Percentiles rank a stretch among this genome's conserved stretches.
Evolutionary conservation across 2,329 filamentous ascomycete species (phyloP).

Genomic region (Alternaria angustiovoidea): DNA sequence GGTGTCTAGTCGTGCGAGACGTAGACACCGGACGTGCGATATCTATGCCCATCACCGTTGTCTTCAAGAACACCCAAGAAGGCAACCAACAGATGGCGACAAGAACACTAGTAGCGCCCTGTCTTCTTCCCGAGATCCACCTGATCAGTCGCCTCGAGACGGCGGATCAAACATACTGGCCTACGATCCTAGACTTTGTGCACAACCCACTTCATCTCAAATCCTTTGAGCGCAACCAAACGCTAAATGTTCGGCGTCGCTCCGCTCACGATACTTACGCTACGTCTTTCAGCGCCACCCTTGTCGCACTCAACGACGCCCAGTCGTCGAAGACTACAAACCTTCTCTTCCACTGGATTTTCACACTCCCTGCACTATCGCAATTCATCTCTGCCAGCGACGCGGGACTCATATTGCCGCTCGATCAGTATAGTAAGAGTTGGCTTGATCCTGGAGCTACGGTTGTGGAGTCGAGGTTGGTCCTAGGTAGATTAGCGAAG

Average conservation of each 20-base stretch:
- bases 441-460: constrained; percentile 64
- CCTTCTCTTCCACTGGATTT: constrained; percentile 76
- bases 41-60: constrained; percentile 73
- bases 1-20: constrained; percentile 88
- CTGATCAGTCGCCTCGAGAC: constrained; percentile 70
- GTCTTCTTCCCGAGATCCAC: constrained; percentile 69
- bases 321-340: constrained; percentile 49
- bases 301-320: constrained; percentile 74
- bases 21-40: constrained; percentile 83
- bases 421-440: constrained; percentile 54
- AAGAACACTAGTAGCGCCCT: constrained; percentile 59
- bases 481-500: constrained; percentile 60
- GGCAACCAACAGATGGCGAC: constrained; percentile 6
- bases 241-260: constrained; percentile 77
- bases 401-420: constrained; percentile 54
- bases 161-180: constrained; percentile 77
- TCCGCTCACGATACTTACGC: constrained; percentile 63
- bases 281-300: constrained; percentile 75
- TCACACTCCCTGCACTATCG: constrained; percentile 66
- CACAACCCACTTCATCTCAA: constrained; percentile 67
- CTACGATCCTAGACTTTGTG: constrained; percentile 77
- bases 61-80: constrained; percentile 55
- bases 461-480: constrained; percentile 75
- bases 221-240: constrained; percentile 74
- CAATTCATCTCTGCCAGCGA: constrained; percentile 65